phyloP scores from a whole-genome alignment of 306 rosid species.

The Inga leiocalycina region DNA sequence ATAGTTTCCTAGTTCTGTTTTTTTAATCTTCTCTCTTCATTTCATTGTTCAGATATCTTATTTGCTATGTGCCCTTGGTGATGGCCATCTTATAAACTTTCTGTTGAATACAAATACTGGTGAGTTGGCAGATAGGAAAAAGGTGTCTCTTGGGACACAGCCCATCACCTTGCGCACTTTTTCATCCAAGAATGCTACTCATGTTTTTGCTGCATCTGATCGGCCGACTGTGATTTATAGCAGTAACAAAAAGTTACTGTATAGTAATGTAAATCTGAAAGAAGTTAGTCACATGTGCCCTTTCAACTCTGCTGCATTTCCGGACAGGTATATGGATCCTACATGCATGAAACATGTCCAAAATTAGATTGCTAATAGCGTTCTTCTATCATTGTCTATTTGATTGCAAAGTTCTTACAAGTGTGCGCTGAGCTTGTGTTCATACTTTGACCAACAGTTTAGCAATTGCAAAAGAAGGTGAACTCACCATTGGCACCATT shows the following conservation, averaged over 20 bases:
- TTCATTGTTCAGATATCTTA: conserved; percentile 74
- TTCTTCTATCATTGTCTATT: conserved; percentile 17
- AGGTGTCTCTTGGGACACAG: conserved; percentile 98
- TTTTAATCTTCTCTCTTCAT: not conserved
- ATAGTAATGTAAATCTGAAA: conserved; percentile 93
- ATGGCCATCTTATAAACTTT: conserved; percentile 94
- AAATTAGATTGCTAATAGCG: not conserved
- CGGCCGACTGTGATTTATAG: conserved; percentile 98
- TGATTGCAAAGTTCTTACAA: not conserved
- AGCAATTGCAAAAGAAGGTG: conserved; percentile 98
- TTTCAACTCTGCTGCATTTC: conserved; percentile 98
- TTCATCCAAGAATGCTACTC: conserved; percentile 91
- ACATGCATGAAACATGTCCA: conserved; percentile 3
- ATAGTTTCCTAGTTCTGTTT: not conserved
- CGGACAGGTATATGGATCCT: conserved; percentile 73
- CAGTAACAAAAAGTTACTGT: conserved; percentile 92
- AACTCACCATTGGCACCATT: conserved; percentile 96
- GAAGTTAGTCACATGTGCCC: conserved; percentile 99
- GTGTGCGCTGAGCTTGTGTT: conserved; percentile 23
- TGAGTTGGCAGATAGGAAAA: conserved; percentile 86
- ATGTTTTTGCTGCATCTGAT: conserved; percentile 98
- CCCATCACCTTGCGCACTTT: conserved; percentile 97
- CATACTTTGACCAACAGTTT: conserved; percentile 56
- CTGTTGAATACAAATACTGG: conserved; percentile 80
- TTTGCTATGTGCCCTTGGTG: conserved; percentile 94